Conservation (phyloP, 2,329 filamentous ascomycete species). For the Elsinoe perseae region DNA sequence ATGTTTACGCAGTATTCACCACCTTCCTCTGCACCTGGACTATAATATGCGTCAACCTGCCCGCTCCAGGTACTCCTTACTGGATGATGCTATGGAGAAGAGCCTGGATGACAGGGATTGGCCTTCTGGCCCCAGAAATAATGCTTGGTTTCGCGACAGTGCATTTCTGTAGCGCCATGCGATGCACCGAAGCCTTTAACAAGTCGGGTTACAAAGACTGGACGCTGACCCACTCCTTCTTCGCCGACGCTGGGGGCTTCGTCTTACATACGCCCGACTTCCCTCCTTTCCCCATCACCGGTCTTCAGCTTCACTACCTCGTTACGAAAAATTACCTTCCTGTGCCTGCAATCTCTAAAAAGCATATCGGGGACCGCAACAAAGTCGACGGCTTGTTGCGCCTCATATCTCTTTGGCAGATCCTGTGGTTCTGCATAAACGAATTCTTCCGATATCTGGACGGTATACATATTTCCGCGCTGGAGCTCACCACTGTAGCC, state of each 20-base stretch:
- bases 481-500: slow-evolving; percentile 17
- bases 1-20: neutral
- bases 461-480: slow-evolving; percentile 13
- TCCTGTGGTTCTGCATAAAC: slow-evolving; percentile 16
- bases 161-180: slow-evolving; percentile 3
- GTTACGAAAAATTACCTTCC: slow-evolving; percentile 7
- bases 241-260: slow-evolving; percentile 18
- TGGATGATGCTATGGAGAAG: neutral
- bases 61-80: neutral
- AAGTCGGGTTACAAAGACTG: slow-evolving; percentile 9
- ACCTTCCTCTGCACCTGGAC: neutral
- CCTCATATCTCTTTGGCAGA: slow-evolving; percentile 13
- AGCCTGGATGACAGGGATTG: neutral
- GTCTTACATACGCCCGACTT: slow-evolving; percentile 10
- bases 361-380: slow-evolving; percentile 15
- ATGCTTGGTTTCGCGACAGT: slow-evolving; percentile 1
- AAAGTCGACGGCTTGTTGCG: slow-evolving; percentile 15
- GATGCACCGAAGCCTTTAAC: slow-evolving; percentile 9
- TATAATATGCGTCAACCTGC: neutral
- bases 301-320: slow-evolving; percentile 16
- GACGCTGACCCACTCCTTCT: slow-evolving; percentile 17
- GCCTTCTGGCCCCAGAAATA: slow-evolving; percentile 15
- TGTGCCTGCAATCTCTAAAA: neutral
- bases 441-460: slow-evolving; percentile 7
- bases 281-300: slow-evolving; percentile 11